These are phyloP conservation scores for Passiflora organensis DNA, from an alignment of 345 rosid genomes.

Conservation along the genomic window DNA sequence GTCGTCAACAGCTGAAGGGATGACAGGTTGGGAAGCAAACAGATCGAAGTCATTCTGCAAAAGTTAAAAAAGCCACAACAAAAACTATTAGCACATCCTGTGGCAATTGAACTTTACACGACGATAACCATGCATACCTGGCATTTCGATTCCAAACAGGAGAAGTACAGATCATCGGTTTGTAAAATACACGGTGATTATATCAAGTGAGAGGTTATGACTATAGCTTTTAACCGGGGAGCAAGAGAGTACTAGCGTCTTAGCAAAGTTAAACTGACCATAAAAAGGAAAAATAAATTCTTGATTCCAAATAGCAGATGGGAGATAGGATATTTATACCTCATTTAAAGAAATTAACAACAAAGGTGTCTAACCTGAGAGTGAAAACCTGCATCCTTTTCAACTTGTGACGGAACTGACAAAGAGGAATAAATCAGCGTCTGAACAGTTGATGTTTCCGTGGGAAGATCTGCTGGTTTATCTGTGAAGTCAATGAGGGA, in stretches of 20 bases:
- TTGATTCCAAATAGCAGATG: no score
- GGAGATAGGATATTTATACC: no score
- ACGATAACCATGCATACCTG: conserved; percentile 2
- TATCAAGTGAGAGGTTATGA: no score
- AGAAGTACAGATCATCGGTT: no score
- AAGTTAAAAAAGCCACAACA: conserved; percentile 1
- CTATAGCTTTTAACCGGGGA: no score
- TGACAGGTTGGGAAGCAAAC: conserved; percentile 41
- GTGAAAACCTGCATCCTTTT: conserved; percentile 43
- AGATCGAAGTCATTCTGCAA: conserved; percentile 50
- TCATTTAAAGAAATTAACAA: conserved; percentile 1
- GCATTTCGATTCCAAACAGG: conserved; percentile 5
- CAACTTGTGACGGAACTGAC: conserved; percentile 58
- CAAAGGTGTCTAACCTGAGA: conserved; percentile 42
- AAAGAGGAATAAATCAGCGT: conserved; percentile 86
- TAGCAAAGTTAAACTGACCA: background rate
- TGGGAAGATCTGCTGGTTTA: conserved; percentile 49
- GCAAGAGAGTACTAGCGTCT: no score
- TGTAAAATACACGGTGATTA: no score
- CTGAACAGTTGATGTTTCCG: conserved; percentile 43
- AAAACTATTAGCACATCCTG: no score
- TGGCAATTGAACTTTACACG: conserved; percentile 8
- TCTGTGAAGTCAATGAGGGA: conserved; percentile 77
- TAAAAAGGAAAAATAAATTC: no score
- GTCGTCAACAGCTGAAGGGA: conserved; percentile 52